These are phyloP conservation scores for Grosmannia huntii DNA, from an alignment of 2,329 filamentous ascomycete species.

Conservation along the genomic window DNA sequence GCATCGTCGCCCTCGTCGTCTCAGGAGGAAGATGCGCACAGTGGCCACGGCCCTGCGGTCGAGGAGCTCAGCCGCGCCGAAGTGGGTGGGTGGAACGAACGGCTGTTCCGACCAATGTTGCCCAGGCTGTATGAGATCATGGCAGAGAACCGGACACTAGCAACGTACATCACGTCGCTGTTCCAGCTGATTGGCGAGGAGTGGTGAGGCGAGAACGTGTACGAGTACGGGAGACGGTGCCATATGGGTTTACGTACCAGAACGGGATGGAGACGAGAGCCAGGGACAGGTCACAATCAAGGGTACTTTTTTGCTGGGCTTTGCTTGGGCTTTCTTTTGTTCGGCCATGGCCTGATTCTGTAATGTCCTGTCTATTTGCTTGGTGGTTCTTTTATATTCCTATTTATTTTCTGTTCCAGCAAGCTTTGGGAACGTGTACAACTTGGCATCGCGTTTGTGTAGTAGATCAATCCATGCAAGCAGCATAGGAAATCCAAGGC, in stretches of 20 bases:
- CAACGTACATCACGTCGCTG: conserved; percentile 20
- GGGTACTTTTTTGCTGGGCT: neutral
- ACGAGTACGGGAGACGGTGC: neutral
- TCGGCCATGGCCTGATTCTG: neutral
- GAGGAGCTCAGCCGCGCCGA: conserved; percentile 26
- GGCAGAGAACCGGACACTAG: conserved; percentile 53
- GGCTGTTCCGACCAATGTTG: conserved; percentile 52
- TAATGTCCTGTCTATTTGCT: neutral
- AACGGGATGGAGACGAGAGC: neutral
- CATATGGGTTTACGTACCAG: neutral
- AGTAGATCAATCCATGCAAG: no score
- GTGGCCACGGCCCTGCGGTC: neutral
- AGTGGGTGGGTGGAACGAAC: conserved; percentile 51
- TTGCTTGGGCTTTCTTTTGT: neutral
- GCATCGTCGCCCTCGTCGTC: neutral
- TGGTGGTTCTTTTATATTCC: neutral
- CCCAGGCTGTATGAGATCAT: conserved; percentile 55
- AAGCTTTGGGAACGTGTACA: no score
- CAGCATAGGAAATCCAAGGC: no score
- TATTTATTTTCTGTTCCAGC: neutral
- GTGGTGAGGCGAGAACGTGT: neutral
- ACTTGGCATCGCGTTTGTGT: no score
- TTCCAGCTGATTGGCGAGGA: conserved; percentile 20
- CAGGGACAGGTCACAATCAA: neutral
- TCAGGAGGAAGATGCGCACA: neutral